These are phyloP conservation scores for Cutaneotrichosporon sp. DNA, from an alignment of 1,284 basidiomycete species.

Conservation along the genomic window DNA sequence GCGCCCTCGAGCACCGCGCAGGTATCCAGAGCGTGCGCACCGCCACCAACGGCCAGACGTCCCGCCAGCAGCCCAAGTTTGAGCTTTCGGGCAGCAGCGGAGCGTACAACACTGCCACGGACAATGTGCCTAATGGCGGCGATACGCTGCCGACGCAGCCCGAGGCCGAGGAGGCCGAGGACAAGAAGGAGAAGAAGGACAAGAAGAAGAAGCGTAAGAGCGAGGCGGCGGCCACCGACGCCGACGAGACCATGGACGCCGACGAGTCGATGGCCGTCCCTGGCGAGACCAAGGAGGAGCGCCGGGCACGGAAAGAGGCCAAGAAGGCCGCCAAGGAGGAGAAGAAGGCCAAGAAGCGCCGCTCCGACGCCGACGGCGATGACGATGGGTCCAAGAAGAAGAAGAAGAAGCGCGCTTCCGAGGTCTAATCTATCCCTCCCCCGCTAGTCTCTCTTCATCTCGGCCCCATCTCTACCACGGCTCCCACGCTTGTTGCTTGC, in stretches of 20 bases:
- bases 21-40: slow-evolving; percentile 62
- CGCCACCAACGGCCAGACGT: slow-evolving; percentile 55
- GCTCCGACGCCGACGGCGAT: slow-evolving; percentile 45
- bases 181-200: slow-evolving; percentile 68
- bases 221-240: slow-evolving; percentile 48
- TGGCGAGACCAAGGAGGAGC: slow-evolving; percentile 49
- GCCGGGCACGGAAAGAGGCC: slow-evolving; percentile 59
- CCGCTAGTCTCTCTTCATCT: neutral
- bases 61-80: slow-evolving; percentile 64
- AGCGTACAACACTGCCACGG: slow-evolving; percentile 71
- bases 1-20: slow-evolving; percentile 75
- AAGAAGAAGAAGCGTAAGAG: slow-evolving; percentile 63
- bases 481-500: slow-evolving; percentile 1
- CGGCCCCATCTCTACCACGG: neutral
- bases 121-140: slow-evolving; percentile 61
- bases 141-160: slow-evolving; percentile 63
- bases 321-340: slow-evolving; percentile 41
- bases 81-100: slow-evolving; percentile 66
- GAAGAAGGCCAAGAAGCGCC: slow-evolving; percentile 49
- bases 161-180: slow-evolving; percentile 57
- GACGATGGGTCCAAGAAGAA: slow-evolving; percentile 52
- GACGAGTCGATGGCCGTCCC: slow-evolving; percentile 48
- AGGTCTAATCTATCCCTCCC: neutral
- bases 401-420: slow-evolving; percentile 61
- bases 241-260: slow-evolving; percentile 45